Percentiles rank a stretch among this genome's conserved stretches.
These are phyloP conservation scores for Xylaria scruposa DNA, from an alignment of 495 filamentous ascomycete genomes.

Conservation along the genomic window DNA sequence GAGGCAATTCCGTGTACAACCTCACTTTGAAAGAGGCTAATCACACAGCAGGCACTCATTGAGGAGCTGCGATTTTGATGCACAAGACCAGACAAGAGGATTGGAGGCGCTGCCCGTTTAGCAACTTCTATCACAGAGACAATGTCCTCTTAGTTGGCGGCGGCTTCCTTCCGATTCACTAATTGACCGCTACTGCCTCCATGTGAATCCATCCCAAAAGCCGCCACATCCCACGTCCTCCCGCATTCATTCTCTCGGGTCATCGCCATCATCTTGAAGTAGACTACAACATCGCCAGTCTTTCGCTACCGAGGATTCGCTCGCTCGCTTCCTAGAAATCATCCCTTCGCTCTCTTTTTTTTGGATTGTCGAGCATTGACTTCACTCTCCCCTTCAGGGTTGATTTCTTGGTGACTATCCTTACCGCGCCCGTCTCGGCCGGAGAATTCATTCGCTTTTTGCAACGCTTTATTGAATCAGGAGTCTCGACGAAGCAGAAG, in stretches of 20 bases:
- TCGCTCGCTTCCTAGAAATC: conserved; percentile 16
- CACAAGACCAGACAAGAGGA: not conserved
- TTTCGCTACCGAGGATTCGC: not conserved
- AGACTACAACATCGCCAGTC: conserved; percentile 28
- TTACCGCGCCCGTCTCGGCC: conserved; percentile 26
- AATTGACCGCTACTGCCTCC: not conserved
- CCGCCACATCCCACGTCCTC: not conserved
- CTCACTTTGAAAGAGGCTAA: not conserved
- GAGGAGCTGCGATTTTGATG: not conserved
- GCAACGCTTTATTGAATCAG: conserved; percentile 38
- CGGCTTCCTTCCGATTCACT: not conserved
- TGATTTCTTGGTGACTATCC: conserved; percentile 44
- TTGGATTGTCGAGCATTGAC: conserved; percentile 42
- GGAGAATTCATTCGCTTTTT: conserved; percentile 34
- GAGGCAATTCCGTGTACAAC: not conserved
- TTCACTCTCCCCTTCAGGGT: conserved; percentile 32
- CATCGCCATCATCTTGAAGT: conserved; percentile 10
- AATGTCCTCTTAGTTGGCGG: not conserved
- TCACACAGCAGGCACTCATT: not conserved
- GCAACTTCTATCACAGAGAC: not conserved
- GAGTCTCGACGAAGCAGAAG: conserved; percentile 28
- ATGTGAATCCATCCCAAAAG: not conserved
- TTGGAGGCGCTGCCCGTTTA: not conserved
- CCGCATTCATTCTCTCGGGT: not conserved
- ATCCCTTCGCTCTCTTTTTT: conserved; percentile 17